Base-by-base conservation (phyloP, 1,284 basidiomycete species). In the Apiotrichum laibachii region DNA sequence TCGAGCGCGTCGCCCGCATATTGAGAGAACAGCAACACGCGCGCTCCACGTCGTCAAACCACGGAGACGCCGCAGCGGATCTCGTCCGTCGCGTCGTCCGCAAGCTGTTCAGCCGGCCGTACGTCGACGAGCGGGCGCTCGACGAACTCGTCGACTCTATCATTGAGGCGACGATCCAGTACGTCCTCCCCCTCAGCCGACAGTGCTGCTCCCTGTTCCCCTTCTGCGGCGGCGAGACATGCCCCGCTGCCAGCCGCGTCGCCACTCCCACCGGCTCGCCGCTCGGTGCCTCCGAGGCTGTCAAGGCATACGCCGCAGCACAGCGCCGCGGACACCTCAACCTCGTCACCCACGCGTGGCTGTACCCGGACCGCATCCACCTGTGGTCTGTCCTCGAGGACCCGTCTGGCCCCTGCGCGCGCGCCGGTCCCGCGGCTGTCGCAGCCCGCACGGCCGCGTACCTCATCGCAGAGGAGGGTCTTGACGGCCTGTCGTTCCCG, bases 161-260 rank as follows among this genome's bases (percentile, higher is more conserved):
- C 49, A 75, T 79, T 52, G 73, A 77, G 44, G 68, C 76, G 11
- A 77, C 75, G 1, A 71, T 78, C 49, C 73, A 76, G 46, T 79
- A 78, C 53, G 67, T 69, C 21, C 59, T 77, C 3, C 78, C 78
- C 1, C 39, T 49, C n/a, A 12, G 5, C 2, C 57, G 54, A 0
- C 61, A 53, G 3, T 77, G 75, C 53, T 76, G 76, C 55, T 55
- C 54, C 0, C 50, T 54, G 4, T 76, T 68, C 49, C 77, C 77
- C 0, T 78, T 76, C 62, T 76, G 75, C 61, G 72, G 70, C 5
- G 80, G 85, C 50, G 49, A 35, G 15, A 68, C 67, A 2, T 69
- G 67, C 59, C 61, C 56, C 26, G 66, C 50, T 45, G 34, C 47
- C 5, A 54, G 54, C 21, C 45, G 52, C 16, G 26, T 49, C 33